Conservation (phyloP, 768 basidiomycete genomes). For the Suillus brevipes region DNA sequence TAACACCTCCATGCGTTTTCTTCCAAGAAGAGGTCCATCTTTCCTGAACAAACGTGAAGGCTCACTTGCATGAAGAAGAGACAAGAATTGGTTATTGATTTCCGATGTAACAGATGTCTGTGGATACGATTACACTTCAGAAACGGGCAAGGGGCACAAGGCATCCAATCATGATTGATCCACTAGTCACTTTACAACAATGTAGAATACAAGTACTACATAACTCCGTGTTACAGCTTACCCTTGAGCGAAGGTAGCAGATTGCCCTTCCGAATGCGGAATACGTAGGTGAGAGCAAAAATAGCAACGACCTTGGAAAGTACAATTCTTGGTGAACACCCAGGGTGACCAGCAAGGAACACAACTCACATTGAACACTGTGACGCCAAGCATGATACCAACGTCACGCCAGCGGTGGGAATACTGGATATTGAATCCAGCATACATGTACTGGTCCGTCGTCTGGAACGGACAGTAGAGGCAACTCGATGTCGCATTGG, state of each 20-base stretch:
- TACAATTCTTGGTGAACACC: neutral
- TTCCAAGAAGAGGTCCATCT: neutral
- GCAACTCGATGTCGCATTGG: slow-evolving; percentile 40
- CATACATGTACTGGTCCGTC: slow-evolving; percentile 51
- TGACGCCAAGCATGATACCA: slow-evolving; percentile 45
- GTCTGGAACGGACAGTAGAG: slow-evolving; percentile 56
- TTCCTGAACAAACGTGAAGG: neutral
- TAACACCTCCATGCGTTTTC: neutral
- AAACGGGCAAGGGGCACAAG: neutral
- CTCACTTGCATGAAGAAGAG: neutral
- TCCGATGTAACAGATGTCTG: neutral
- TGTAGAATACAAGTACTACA: neutral
- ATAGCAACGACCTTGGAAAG: slow-evolving; percentile 26
- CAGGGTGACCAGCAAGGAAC: neutral
- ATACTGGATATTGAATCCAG: slow-evolving; percentile 61
- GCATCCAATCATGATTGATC: neutral
- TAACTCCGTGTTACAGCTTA: neutral
- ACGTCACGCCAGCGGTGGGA: slow-evolving; percentile 48
- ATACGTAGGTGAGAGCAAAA: slow-evolving; percentile 32
- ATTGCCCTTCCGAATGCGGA: slow-evolving; percentile 28
- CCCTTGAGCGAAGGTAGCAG: neutral
- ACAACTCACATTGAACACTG: slow-evolving; percentile 44
- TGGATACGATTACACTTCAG: neutral
- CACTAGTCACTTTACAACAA: neutral
- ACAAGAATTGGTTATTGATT: neutral